Base-by-base conservation (phyloP, 805 yeast genomes). In the Teunomyces panamensis region DNA sequence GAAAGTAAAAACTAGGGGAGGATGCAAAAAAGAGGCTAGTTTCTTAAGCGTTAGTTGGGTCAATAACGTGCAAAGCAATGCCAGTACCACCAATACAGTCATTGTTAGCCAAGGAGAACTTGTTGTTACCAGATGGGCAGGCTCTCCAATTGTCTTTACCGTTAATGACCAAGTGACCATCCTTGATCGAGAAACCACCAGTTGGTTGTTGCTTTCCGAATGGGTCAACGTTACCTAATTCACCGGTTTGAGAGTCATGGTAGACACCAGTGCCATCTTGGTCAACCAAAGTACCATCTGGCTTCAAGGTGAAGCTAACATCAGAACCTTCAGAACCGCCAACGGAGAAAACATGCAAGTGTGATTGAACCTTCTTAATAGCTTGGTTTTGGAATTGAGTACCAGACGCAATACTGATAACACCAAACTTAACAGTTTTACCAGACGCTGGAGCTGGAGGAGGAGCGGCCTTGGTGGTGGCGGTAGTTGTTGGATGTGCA, bases 61-160 rank as follows among this genome's bases (percentile, higher is more conserved):
- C 39, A 26, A 58, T 54, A 17, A 58, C 60, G 20, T 46, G 49
- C 56, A 64, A 63, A 20, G 51, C 59, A 49, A 67, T 59, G 28
- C 56, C 59, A 30, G 60, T 61, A 11, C 68, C 71, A 9, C 68
- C 68, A 17, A 45, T 46, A 45, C 70, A 65, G 45, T 56, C 56
- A 30, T 60, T 59, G 49, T 46, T 56, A 37, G 65, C 51, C 52
- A 66, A 63, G 4, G 62, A 59, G 51, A 33, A 60, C 20, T 47
- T 50, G 56, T 60, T 54, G 16, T 49, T 53, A 11, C 62, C 65
- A 30, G 65, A 53, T 32, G 73, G 71, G 48, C 73, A 68, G 30
- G 77, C 77, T 32, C 61, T 58, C 65, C 74, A 77, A 34, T 56
- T 66, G 26, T 59, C 53, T 28, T 62, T 53, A 39, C 68, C 71